Percentiles rank a stretch among this genome's conserved stretches.
Evolutionary conservation across 768 basidiomycete species (phyloP).

Genomic region (Leccinum variicolor): DNA sequence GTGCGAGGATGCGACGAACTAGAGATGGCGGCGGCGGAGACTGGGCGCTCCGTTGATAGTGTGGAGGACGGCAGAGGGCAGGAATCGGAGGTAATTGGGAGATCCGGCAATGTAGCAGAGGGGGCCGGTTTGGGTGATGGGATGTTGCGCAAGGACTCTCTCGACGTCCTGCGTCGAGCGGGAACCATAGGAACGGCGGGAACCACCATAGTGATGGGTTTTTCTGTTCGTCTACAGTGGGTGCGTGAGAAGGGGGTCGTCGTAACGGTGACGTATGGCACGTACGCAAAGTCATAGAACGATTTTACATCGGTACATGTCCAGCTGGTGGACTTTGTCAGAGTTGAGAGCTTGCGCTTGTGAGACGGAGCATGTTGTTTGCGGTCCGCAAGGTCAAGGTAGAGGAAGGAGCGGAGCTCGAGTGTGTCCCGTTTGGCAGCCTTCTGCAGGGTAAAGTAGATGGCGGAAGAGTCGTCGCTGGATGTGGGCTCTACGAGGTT

Average conservation of each 20-base stretch:
- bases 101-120: constrained; percentile 47
- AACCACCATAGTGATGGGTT: constrained; percentile 19
- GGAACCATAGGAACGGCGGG: constrained; percentile 5
- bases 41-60: constrained; percentile 7
- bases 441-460: constrained; percentile 48
- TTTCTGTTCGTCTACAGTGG: constrained; percentile 22
- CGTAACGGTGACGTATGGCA: not conserved
- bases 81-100: constrained; percentile 26
- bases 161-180: constrained; percentile 32
- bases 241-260: not conserved
- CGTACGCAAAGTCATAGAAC: constrained; percentile 12
- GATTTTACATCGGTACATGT: constrained; percentile 16
- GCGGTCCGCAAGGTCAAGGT: constrained; percentile 62
- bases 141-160: constrained; percentile 44
- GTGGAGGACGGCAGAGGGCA: not conserved
- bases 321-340: constrained; percentile 32
- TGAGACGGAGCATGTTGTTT: constrained; percentile 39
- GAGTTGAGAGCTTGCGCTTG: constrained; percentile 31
- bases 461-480: constrained; percentile 32
- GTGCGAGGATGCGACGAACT: constrained; percentile 14
- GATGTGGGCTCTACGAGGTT: too few species aligned
- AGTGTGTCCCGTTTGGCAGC: constrained; percentile 32
- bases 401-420: constrained; percentile 59
- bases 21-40: constrained; percentile 15
- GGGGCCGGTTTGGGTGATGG: constrained; percentile 63